Evolutionary conservation across 352 stramenopile genomes (phyloP), one percentile per base, ranked within the genome.

Genomic region (Phytophthora meadii): DNA sequence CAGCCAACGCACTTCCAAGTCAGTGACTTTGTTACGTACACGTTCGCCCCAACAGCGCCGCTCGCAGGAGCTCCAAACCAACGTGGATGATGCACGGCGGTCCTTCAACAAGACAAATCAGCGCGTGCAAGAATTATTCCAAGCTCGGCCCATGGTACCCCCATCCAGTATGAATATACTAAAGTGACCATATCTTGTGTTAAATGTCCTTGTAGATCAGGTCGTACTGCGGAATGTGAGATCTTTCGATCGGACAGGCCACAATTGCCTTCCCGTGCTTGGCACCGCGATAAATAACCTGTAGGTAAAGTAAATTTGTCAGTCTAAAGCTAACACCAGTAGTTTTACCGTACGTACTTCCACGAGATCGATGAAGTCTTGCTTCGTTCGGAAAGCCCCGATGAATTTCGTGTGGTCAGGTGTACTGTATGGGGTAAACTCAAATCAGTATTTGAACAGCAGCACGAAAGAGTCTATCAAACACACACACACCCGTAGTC

Each of bases 401-500:
- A 96, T 93, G 54, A 94, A 96, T 62, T 95, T 96, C 51, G 87
- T 93, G 54, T 96, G 82, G 46, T 96, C 87, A 3, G 88, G 84
- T 55, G 86, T 94, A 11, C 88, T 96, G 28, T 2, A 12, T 1
- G 12, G 54, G 5, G 40, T 15, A 24, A 49, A 32, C 3, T 47
- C 12, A 3, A 44, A 39, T 44, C 11, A 51, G 30, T 12, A 10
- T 34, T 11, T 34, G 30, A 34, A 11, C 30, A 36, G 30, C 9
- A 11, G 30, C 15, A 36, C 32, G 14, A 51, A 4, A 32, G 50
- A 34, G 12, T 46, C 37, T 36, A 10, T 40, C 34, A 0, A 54
- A 50, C 15, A 72, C 70, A 50, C 15, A 72, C 70, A n/a, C 62
- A 96, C 88, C 84, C 77, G 50, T 93, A 96, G 77, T 96, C 87